Base-by-base conservation (phyloP, 1,284 basidiomycete genomes). In the Coniophora puteana region DNA sequence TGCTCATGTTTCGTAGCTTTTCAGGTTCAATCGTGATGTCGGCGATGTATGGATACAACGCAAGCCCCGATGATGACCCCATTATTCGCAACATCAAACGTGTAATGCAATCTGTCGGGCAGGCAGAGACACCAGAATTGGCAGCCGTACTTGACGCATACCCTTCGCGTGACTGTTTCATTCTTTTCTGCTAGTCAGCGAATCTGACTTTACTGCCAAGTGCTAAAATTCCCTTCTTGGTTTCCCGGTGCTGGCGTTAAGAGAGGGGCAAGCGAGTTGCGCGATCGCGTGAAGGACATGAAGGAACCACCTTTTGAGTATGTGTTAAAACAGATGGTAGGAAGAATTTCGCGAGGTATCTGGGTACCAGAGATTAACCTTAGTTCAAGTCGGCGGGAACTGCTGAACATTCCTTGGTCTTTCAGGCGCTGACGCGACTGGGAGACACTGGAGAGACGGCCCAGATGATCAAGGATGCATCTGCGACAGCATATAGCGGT, bases 31-130 rank as follows among this genome's bases (percentile, higher is more conserved):
- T 59, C 25, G 63, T 59, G 41, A 63, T 59, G 57, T 62, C 57
- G n/a, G 49, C 38, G 20, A 58, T 63, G n/a, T 59, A 59, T 28
- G 57, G 61, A 34, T 63, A 59, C 40, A 59, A 63, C 39, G 60
- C 59, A 6, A 27, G 41, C 38, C 51, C 49, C 14, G 40, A 51
- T 14, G 46, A 50, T 23, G 57, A 59, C 44, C 57, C 57, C 1
- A 51, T 59, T 13, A 47, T 59, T 16, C 39, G 56, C 29, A 47
- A 51, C 6, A 61, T 59, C n/a, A 61, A 59, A 41, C 59, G 26
- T 34, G 61, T 61, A 23, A 59, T 59, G 5, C 38, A 47, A 12
- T 51, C 34, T 8, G 59, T 62, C 31, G 33, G 61, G 3, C 45
- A 58, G 31, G 28, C 63, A 13, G 46, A 55, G 3, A 55, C 45